These are phyloP conservation scores for Galeopsis tetrahit DNA, from an alignment of 257 asterid genomes.

Conservation along the genomic window DNA sequence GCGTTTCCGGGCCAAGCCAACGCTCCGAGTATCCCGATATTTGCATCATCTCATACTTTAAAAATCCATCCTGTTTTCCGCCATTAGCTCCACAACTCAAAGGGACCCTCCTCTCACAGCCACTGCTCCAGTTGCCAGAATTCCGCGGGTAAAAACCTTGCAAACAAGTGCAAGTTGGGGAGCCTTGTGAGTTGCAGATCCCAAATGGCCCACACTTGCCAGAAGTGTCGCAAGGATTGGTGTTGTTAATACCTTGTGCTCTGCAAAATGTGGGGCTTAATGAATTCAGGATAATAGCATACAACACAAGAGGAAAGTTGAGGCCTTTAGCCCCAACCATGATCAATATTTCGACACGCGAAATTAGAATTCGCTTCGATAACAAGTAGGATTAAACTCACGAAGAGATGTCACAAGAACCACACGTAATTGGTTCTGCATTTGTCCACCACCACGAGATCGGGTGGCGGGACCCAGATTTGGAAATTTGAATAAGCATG, in stretches of 20 bases:
- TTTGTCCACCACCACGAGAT: too few species aligned
- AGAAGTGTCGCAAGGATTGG: background rate
- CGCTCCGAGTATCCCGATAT: constrained; percentile 44
- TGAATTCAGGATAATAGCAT: background rate
- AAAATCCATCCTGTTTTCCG: too few species aligned
- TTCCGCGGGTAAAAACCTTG: constrained; percentile 50
- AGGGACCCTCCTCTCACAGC: constrained; percentile 55
- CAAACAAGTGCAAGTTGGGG: constrained; percentile 60
- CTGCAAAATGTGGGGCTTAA: background rate
- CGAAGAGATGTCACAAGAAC: too few species aligned
- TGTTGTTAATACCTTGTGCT: background rate
- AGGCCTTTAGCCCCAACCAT: background rate
- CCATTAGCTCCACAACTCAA: constrained; percentile 39
- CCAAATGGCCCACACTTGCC: constrained; percentile 63
- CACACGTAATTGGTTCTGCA: too few species aligned
- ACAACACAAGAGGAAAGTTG: background rate
- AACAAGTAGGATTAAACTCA: too few species aligned
- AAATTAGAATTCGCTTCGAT: background rate
- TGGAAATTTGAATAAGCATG: too few species aligned
- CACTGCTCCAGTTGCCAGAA: constrained; percentile 58
- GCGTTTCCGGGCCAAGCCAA: constrained; percentile 25
- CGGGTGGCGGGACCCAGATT: too few species aligned
- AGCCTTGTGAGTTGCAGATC: constrained; percentile 43
- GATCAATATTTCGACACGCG: background rate
- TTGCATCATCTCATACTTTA: constrained; percentile 40